phyloP scores from a whole-genome alignment of 225 moss, liverwort and hornwort species.

The Polytrichum formosum region DNA sequence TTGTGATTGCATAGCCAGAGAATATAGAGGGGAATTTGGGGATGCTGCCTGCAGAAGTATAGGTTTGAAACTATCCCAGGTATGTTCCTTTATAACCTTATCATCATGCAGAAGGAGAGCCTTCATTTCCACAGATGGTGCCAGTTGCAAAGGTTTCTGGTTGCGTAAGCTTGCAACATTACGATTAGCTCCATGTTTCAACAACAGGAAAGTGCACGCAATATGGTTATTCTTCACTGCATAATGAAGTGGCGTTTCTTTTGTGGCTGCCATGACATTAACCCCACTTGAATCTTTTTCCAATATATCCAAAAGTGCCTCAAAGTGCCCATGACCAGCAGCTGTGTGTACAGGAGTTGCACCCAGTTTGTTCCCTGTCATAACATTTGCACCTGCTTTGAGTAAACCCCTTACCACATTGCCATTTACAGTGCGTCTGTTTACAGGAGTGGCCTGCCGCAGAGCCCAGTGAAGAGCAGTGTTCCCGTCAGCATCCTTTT shows the following conservation, averaged over 20 bases:
- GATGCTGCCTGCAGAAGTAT: slow-evolving; percentile 37
- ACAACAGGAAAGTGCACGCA: slow-evolving; percentile 71
- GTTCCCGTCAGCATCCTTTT: slow-evolving; percentile 85
- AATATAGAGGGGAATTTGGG: slow-evolving; percentile 37
- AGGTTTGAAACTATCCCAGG: slow-evolving; percentile 67
- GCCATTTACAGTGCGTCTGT: slow-evolving; percentile 85
- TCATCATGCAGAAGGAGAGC: slow-evolving; percentile 74
- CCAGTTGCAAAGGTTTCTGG: slow-evolving; percentile 87
- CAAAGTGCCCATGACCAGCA: slow-evolving; percentile 93
- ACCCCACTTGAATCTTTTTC: slow-evolving; percentile 89
- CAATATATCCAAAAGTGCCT: slow-evolving; percentile 80
- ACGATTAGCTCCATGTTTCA: slow-evolving; percentile 89
- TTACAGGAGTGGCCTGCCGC: slow-evolving; percentile 91
- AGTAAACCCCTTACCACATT: slow-evolving; percentile 82
- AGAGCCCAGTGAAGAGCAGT: slow-evolving; percentile 94
- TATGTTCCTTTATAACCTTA: slow-evolving; percentile 59
- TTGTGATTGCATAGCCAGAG: slow-evolving; percentile 65
- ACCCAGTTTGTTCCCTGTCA: slow-evolving; percentile 87
- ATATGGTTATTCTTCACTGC: slow-evolving; percentile 93
- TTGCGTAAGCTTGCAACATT: slow-evolving; percentile 89
- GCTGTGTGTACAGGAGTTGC: slow-evolving; percentile 94
- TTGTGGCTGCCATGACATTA: slow-evolving; percentile 89
- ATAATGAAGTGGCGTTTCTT: slow-evolving; percentile 93
- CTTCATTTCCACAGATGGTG: slow-evolving; percentile 88
- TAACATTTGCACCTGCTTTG: slow-evolving; percentile 84